Percentiles rank a stretch among this genome's conserved stretches.
Evolutionary conservation across 148 eudicot genomes (phyloP).

Genomic region (Polygonum maritimum): DNA sequence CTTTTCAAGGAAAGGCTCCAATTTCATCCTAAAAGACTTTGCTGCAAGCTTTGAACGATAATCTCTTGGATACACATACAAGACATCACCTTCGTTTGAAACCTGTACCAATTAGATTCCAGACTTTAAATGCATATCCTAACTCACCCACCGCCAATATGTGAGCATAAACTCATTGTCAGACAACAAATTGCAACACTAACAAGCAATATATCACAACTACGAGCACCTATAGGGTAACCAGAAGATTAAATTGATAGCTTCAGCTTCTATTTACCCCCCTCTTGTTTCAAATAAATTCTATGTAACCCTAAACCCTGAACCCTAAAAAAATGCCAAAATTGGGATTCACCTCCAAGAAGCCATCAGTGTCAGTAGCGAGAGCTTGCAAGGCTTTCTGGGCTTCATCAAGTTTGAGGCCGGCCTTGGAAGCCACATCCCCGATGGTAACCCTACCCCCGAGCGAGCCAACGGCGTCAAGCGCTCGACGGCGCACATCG

Average conservation of each 20-base stretch:
- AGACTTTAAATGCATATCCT: not conserved
- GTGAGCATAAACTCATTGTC: not conserved
- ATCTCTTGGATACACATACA: slow-evolving; percentile 81
- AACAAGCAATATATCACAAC: not conserved
- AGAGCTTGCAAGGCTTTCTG: slow-evolving; percentile 87
- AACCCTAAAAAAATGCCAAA: not conserved
- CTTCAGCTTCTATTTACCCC: not conserved
- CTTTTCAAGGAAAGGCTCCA: slow-evolving; percentile 80
- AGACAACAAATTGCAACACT: not conserved
- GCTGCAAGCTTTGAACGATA: slow-evolving; percentile 78
- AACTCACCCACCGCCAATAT: not conserved
- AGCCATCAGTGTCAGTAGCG: slow-evolving; percentile 79
- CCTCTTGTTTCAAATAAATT: not conserved
- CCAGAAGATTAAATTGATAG: not conserved
- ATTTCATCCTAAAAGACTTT: slow-evolving; percentile 75
- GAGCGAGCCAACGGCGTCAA: slow-evolving; percentile 68
- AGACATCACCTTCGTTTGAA: slow-evolving; percentile 90
- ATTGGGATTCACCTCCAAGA: slow-evolving; percentile 54
- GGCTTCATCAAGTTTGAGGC: slow-evolving; percentile 59
- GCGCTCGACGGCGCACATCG: slow-evolving; percentile 58
- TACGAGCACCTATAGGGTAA: not conserved
- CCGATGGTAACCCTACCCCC: slow-evolving; percentile 82
- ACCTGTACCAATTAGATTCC: slow-evolving; percentile 35
- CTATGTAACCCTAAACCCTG: not conserved
- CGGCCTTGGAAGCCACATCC: slow-evolving; percentile 78